Base-by-base conservation (phyloP, 768 basidiomycete species). In the Grammothele lineata region DNA sequence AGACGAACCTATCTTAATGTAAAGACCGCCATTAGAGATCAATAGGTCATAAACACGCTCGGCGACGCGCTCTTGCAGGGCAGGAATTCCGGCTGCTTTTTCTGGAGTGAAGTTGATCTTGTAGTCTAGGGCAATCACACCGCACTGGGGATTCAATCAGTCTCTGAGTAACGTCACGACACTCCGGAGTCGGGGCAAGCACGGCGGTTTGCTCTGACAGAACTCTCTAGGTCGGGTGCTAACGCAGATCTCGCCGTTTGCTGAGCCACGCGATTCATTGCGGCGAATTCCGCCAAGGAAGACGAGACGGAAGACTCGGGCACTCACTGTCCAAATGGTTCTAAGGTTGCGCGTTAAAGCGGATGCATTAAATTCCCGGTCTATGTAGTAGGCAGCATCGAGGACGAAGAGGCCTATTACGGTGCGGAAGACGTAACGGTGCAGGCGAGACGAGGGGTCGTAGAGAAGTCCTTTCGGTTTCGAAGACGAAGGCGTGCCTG, bases 51-150 rank as follows among this genome's bases (percentile, higher is more conserved):
- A 84, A 48, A 97, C 70, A 43, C 91, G 71, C 17, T 82, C 72
- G 0, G 91, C 92, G 9, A 93, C 89, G 36, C 94, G 80, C 54
- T 88, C 79, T 53, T 97, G 94, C 2, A 97, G 69, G 22, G 80
- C 74, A 5, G 88, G 86, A 59, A 95, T 93, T 41, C 72, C 66
- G 22, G 87, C 79, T 0, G 77, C 79, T 49, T 83, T 84, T 38
- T 77, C 76, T 0, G 83, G 81, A 8, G 73, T 81, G 56, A 95
- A 96, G 66, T 94, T 93, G 41, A 86, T 63, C 61, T 97, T 96
- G 70, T 93, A 95, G 70, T 90, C 86, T 47, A 81, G 51, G 5
- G 85, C 84, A 38, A 90, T 84, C 49, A 80, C 60, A 10, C 78
- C 72, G 53, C 86, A 88, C 85, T 87, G 39, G 19, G 32, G 15